Evolutionary conservation across 23 red algal genomes (phyloP).

Genomic region (Gracilaria domingensis): DNA sequence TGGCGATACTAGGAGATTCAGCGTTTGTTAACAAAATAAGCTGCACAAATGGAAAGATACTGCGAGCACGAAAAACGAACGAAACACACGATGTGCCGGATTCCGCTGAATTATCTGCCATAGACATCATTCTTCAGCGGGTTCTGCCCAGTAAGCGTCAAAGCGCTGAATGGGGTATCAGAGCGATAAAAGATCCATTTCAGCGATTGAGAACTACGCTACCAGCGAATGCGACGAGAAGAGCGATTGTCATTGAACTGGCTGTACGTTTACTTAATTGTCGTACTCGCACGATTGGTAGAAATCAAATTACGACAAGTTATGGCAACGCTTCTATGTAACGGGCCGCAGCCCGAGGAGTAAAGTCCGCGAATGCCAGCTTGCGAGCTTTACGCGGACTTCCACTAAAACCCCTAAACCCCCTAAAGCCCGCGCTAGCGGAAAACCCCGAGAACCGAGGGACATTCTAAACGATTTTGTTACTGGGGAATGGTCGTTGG

Average conservation of each 20-base stretch:
- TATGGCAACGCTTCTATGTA: not conserved
- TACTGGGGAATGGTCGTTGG: not conserved
- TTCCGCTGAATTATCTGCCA: not conserved
- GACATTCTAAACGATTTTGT: not conserved
- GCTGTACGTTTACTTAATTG: constrained; percentile 3
- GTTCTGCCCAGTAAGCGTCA: constrained; percentile 34
- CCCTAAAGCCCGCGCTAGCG: too few relatives aligned
- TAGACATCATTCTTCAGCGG: constrained; percentile 17
- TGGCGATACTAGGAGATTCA: not conserved
- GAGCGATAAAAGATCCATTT: constrained; percentile 24
- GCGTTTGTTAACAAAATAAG: not conserved
- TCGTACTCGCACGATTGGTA: not conserved
- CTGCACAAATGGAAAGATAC: not conserved
- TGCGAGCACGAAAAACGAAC: not conserved
- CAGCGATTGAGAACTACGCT: not conserved
- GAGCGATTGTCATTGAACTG: not conserved
- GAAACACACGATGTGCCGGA: constrained; percentile 2
- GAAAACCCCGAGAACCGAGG: not conserved
- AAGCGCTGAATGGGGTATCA: constrained; percentile 32
- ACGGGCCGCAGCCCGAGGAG: not conserved
- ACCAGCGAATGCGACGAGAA: not conserved
- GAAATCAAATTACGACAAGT: not conserved
- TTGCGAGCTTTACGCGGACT: too few relatives aligned
- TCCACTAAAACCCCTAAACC: too few relatives aligned
- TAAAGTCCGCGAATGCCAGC: not conserved